A percentile compares a stretch with the other conserved stretches of the same genome.
phyloP scores from a whole-genome alignment of 2,329 filamentous ascomycete genomes.

The Paracoccidioides brasiliensis region DNA sequence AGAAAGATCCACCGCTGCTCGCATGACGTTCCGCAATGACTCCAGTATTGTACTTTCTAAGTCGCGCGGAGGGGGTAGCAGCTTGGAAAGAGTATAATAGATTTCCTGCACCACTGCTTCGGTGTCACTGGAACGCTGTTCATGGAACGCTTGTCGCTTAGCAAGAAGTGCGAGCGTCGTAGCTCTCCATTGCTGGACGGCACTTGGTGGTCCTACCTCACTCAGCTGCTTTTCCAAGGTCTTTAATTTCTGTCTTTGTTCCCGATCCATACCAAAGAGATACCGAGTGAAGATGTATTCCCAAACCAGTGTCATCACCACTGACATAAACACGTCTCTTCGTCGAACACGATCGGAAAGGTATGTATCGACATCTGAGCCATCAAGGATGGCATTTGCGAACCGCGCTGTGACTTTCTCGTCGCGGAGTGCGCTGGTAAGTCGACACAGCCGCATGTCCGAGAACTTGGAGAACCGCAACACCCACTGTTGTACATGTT shows the following conservation, averaged over 20 bases:
- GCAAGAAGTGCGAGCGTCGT: conserved; percentile 84
- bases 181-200: conserved; percentile 95
- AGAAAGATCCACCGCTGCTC: conserved; percentile 75
- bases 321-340: conserved; percentile 93
- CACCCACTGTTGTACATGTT: conserved; percentile 96
- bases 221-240: conserved; percentile 79
- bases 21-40: conserved; percentile 76
- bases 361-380: conserved; percentile 80
- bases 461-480: conserved; percentile 96
- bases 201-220: conserved; percentile 73
- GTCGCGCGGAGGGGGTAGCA: conserved; percentile 75
- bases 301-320: conserved; percentile 99
- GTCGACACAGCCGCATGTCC: conserved; percentile 73
- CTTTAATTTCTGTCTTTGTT: conserved; percentile 96
- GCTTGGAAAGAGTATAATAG: conserved; percentile 65
- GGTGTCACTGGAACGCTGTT: conserved; percentile 77
- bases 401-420: conserved; percentile 89
- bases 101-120: conserved; percentile 92
- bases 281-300: conserved; percentile 97
- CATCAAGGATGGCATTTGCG: conserved; percentile 88
- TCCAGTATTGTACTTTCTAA: conserved; percentile 68
- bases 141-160: conserved; percentile 62
- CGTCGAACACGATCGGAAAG: conserved; percentile 77
- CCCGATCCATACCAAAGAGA: conserved; percentile 95
- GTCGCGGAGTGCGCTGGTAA: conserved; percentile 72